Conservation (phyloP, 305 asterid species). For the Salvia sclarea region DNA sequence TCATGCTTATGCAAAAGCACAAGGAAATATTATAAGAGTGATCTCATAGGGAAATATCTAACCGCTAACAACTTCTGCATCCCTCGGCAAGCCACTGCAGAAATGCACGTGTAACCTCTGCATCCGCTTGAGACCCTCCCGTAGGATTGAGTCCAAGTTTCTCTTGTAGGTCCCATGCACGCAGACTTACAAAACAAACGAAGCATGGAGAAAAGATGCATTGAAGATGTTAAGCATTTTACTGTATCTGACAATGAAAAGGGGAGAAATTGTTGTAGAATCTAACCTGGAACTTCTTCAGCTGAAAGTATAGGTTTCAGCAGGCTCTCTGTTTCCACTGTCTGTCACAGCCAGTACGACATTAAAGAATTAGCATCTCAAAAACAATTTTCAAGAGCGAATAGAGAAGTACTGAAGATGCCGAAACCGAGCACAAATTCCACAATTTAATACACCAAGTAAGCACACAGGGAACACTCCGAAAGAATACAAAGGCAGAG, state of each 20-base stretch:
- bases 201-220: constrained; percentile 1
- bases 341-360: constrained; percentile 41
- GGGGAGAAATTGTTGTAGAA: constrained; percentile 1
- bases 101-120: constrained; percentile 88
- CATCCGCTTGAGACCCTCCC: constrained; percentile 88
- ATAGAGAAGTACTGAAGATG: background rate
- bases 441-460: background rate
- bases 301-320: constrained; percentile 71
- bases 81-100: constrained; percentile 87
- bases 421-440: constrained; percentile 2
- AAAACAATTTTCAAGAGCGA: background rate
- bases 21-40: background rate
- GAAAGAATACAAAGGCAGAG: background rate
- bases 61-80: constrained; percentile 88
- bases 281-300: constrained; percentile 74
- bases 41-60: constrained; percentile 9
- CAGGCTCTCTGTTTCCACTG: constrained; percentile 80
- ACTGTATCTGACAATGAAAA: constrained; percentile 14
- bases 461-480: too few species aligned
- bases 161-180: constrained; percentile 90
- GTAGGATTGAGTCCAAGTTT: constrained; percentile 71
- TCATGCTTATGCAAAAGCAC: background rate
- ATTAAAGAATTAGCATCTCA: constrained; percentile 4
- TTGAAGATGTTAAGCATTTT: constrained; percentile 5
- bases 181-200: constrained; percentile 62